These are phyloP conservation scores for Zoysia matrella DNA, from an alignment of 202 grass and related monocot species.

Conservation along the genomic window DNA sequence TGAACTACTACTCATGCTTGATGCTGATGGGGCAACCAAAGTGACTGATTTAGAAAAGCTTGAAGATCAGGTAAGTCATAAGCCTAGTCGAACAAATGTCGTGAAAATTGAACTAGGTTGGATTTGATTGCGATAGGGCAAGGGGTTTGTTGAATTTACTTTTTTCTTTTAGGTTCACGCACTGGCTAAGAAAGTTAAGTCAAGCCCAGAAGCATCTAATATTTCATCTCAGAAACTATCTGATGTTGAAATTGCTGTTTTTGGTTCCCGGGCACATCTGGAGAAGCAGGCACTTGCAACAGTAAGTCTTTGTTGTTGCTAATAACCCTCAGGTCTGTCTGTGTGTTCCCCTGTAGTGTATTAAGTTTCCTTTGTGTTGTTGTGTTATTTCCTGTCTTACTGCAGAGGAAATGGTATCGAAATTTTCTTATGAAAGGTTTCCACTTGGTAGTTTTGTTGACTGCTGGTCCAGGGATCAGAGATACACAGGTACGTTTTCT, in stretches of 20 bases:
- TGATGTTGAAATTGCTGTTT: no score
- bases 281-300: slow-evolving; percentile 98
- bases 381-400: slow-evolving; percentile 37
- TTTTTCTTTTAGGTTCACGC: slow-evolving; percentile 54
- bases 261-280: slow-evolving; percentile 63
- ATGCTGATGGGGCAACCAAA: slow-evolving; percentile 95
- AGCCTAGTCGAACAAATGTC: slow-evolving; percentile 12
- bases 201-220: slow-evolving; percentile 15
- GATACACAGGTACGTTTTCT: slow-evolving; percentile 80
- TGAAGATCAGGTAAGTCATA: slow-evolving; percentile 73
- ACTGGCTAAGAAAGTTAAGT: slow-evolving; percentile 58
- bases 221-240: no score
- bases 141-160: neutral
- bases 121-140: slow-evolving; percentile 12
- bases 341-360: neutral
- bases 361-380: slow-evolving; percentile 10
- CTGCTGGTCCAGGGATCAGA: slow-evolving; percentile 81
- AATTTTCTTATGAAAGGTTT: slow-evolving; percentile 99
- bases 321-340: neutral
- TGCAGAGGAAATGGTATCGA: slow-evolving; percentile 94
- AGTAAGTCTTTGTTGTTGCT: slow-evolving; percentile 41
- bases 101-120: slow-evolving; percentile 10
- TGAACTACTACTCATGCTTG: slow-evolving; percentile 93
- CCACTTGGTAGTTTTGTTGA: slow-evolving; percentile 16
- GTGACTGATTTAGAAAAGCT: slow-evolving; percentile 95